phyloP scores from a whole-genome alignment of 1,284 basidiomycete genomes.

The Hymenochaete sp. region DNA sequence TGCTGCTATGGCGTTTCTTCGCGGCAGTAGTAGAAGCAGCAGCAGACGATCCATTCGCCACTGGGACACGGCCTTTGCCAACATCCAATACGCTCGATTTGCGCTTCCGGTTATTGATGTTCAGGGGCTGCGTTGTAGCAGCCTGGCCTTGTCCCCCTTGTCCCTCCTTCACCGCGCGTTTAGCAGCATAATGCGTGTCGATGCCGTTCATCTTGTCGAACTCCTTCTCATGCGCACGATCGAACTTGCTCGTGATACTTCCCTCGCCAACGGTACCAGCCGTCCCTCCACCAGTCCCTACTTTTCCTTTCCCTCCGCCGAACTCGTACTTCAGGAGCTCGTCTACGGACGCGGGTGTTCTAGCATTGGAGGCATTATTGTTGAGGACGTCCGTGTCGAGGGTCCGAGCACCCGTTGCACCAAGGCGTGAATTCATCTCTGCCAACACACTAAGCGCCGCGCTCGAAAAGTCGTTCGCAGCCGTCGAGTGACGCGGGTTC shows the following conservation, averaged over 20 bases:
- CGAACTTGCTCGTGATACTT: constrained; percentile 41
- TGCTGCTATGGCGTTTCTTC: constrained; percentile 28
- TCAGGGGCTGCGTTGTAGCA: constrained; percentile 9
- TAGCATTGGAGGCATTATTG: constrained; percentile 5
- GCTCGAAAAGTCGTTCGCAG: constrained; percentile 51
- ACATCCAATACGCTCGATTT: constrained; percentile 20
- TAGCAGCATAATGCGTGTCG: constrained; percentile 47
- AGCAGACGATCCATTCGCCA: no score
- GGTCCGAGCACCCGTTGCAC: constrained; percentile 35
- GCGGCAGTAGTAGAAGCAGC: no score
- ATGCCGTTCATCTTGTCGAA: constrained; percentile 75
- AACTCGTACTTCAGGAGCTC: constrained; percentile 17
- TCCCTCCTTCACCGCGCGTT: constrained; percentile 27
- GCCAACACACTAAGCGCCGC: constrained; percentile 53
- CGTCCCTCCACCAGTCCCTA: neutral
- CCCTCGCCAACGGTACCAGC: neutral
- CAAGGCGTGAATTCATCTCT: constrained; percentile 69
- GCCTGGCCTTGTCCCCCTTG: neutral
- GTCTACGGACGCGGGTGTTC: constrained; percentile 27
- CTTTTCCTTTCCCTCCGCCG: constrained; percentile 19
- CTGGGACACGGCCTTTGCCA: constrained; percentile 26
- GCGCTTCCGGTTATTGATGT: constrained; percentile 22
- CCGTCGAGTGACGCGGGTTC: constrained; percentile 46
- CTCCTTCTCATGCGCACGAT: constrained; percentile 49
- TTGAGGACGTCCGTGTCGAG: constrained; percentile 30